Conservation (phyloP, 805 yeast genomes). For the Wickerhamiella kurtzmanii region DNA sequence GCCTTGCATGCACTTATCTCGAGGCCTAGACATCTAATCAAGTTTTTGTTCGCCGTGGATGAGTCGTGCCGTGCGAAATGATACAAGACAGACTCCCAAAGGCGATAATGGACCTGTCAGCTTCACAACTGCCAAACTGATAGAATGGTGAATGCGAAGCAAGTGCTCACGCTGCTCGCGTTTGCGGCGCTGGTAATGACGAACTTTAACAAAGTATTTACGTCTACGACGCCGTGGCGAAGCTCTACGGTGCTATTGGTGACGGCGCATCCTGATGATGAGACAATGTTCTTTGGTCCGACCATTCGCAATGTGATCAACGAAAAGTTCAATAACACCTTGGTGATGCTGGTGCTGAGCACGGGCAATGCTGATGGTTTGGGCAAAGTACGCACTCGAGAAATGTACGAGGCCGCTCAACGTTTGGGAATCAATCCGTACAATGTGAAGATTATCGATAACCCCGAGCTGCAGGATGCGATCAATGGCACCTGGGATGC, state of each 20-base stretch:
- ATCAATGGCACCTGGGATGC: constrained; percentile 55
- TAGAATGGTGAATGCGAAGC: not conserved
- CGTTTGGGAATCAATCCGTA: constrained; percentile 36
- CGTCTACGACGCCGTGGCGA: constrained; percentile 15
- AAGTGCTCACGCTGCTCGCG: not conserved
- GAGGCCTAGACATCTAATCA: not conserved
- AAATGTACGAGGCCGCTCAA: constrained; percentile 42
- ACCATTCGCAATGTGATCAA: constrained; percentile 42
- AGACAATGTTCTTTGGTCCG: constrained; percentile 93
- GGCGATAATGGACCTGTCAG: no score
- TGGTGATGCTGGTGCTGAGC: constrained; percentile 58
- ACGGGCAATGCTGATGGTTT: constrained; percentile 65
- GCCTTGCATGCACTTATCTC: not conserved
- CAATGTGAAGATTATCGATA: constrained; percentile 35
- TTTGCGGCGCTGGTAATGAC: not conserved
- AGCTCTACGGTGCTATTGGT: constrained; percentile 30
- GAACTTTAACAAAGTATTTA: constrained; percentile 6
- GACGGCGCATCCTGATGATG: constrained; percentile 97
- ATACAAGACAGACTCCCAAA: no score
- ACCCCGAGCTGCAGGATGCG: constrained; percentile 47
- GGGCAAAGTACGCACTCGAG: constrained; percentile 50
- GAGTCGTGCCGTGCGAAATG: not conserved
- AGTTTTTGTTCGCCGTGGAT: not conserved
- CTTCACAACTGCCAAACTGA: not conserved
- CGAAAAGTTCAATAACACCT: constrained; percentile 34